Conservation (phyloP, 768 basidiomycete genomes). For the Clathrus columnatus region DNA sequence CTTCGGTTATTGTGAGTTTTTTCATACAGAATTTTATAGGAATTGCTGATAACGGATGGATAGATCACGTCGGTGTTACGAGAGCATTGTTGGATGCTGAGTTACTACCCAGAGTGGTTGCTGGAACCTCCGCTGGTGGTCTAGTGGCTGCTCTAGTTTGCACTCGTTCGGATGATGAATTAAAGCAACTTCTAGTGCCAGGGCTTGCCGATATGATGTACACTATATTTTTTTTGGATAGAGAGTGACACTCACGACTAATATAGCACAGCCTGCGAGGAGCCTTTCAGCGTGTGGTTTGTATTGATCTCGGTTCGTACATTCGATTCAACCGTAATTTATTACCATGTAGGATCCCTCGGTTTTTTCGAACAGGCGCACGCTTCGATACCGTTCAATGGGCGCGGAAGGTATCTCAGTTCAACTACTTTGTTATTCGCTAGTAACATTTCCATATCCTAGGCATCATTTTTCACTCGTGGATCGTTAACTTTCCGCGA, state of each 20-base stretch:
- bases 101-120: conserved; percentile 83
- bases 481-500: conserved; percentile 95
- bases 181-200: conserved; percentile 68
- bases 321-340: background rate
- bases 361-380: conserved; percentile 85
- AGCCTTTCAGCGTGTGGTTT: conserved; percentile 61
- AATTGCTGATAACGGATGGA: conserved; percentile 3
- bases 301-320: conserved; percentile 17
- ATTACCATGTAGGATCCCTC: conserved; percentile 14
- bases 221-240: background rate
- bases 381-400: conserved; percentile 84
- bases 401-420: conserved; percentile 69
- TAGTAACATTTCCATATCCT: background rate
- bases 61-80: conserved; percentile 85
- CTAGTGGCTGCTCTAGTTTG: conserved; percentile 70
- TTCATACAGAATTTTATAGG: background rate
- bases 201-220: conserved; percentile 70
- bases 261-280: conserved; percentile 58
- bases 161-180: conserved; percentile 82
- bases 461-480: conserved; percentile 85
- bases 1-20: conserved; percentile 80
- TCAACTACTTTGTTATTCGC: background rate
- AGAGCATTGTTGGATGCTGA: conserved; percentile 85
- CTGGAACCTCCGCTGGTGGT: conserved; percentile 91
- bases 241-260: conserved; percentile 19